Base-by-base conservation (phyloP, 345 rosid species). In the Pugionium cornutum region DNA sequence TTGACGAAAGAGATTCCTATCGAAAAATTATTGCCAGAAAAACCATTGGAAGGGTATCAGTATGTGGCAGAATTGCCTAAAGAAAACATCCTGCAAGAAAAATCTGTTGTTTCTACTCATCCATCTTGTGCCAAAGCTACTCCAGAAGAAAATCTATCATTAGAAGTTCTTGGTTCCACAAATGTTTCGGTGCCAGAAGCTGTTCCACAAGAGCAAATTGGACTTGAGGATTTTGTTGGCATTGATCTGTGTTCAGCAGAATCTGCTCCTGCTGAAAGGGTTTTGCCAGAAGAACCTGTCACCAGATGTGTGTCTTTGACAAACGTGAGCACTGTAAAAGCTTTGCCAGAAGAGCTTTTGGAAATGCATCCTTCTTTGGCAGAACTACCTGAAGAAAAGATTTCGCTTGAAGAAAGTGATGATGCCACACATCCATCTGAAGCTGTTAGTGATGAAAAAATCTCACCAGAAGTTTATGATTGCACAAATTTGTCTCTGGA, bases 281-380 rank as follows among this genome's bases (percentile, higher is more conserved):
- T 44, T 6, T 53, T 61, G 34, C 54, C 52, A 37, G 64, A 63
- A 54, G 74, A 60, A 60, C 65, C 53, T 51, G 53, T 51, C 25
- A 36, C 31, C 43, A 54, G 63, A 62, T 70, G 50, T 39, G 34
- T 62, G 41, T 36, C 41, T 69, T 43, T 61, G 56, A 36, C 10
- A 61, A 52, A 69, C 18, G 33, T 34, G 9, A n/a, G 50, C 18
- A 9, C 4, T 31, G 63, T 53, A 62, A 29, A 51, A 26, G 6
- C 33, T 49, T 53, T 46, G 29, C 50, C 68, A 62, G 57, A 37
- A 62, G 50, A 60, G 34, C 48, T 25, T 36, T 46, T 30, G 18
- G 75, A 70, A 10, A 47, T 25, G 4, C 54, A 53, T 36, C 40
- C 39, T 53, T 37, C 25, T 37, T 9, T 62, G 7, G 28, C 49